Conservation (phyloP, 1,284 basidiomycete species). For the Ceratobasidium sp. region DNA sequence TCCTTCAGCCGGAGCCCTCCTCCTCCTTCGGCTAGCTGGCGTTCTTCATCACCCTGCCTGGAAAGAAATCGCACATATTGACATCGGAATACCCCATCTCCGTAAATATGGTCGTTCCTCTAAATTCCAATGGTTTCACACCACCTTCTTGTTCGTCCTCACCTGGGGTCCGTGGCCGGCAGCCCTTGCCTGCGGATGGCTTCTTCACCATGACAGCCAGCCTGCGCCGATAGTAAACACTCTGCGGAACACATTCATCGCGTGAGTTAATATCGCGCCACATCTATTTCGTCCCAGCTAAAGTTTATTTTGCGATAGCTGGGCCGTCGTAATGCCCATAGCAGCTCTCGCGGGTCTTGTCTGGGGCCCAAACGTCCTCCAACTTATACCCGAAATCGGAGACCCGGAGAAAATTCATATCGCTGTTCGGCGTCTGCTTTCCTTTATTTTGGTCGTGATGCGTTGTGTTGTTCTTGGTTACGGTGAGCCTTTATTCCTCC, state of each 20-base stretch:
- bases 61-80: constrained; percentile 44
- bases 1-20: constrained; percentile 38
- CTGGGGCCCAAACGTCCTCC: constrained; percentile 20
- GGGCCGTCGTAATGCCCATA: constrained; percentile 23
- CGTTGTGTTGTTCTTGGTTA: constrained; percentile 35
- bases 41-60: constrained; percentile 44
- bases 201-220: constrained; percentile 21
- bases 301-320: background rate
- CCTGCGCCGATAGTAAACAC: constrained; percentile 19
- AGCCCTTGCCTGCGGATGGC: constrained; percentile 32
- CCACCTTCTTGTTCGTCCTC: constrained; percentile 34
- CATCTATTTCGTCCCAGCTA: background rate
- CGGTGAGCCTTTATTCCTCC: constrained; percentile 17
- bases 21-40: constrained; percentile 27
- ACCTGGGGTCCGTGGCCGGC: constrained; percentile 41
- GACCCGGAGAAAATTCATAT: constrained; percentile 15
- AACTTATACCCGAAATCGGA: constrained; percentile 25
- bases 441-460: constrained; percentile 31
- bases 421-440: constrained; percentile 26
- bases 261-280: background rate
- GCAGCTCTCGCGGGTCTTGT: constrained; percentile 21
- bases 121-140: constrained; percentile 33
- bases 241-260: constrained; percentile 28
- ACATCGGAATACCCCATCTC: constrained; percentile 38
- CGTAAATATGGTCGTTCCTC: constrained; percentile 38